Evolutionary conservation across 768 basidiomycete species (phyloP).

Genomic region (Mycena maculata): DNA sequence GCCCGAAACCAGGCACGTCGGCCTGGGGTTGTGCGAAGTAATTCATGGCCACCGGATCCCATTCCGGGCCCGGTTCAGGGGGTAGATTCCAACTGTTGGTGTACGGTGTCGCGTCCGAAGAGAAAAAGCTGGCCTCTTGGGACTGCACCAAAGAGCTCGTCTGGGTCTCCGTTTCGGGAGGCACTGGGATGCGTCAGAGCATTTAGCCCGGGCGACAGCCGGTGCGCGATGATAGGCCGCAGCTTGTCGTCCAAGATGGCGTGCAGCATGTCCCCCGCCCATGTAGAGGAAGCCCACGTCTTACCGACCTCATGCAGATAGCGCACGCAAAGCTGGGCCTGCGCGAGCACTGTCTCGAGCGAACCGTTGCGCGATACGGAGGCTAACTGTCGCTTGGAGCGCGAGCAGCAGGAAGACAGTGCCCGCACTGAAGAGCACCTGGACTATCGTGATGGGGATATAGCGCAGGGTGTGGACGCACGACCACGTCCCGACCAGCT

Average conservation of each 20-base stretch:
- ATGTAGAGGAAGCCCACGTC: conserved; percentile 17
- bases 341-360: conserved; percentile 25
- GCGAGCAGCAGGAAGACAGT: conserved; percentile 52
- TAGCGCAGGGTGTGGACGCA: conserved; percentile 50
- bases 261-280: conserved; percentile 18
- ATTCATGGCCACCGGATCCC: not conserved
- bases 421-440: conserved; percentile 52
- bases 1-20: not conserved
- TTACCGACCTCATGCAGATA: conserved; percentile 18
- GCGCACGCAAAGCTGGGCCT: conserved; percentile 24
- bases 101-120: no score
- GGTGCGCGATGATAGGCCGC: conserved; percentile 18
- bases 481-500: conserved; percentile 47
- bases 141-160: not conserved
- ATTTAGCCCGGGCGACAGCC: conserved; percentile 4
- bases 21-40: not conserved
- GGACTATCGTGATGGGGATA: conserved; percentile 48
- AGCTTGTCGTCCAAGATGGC: conserved; percentile 9
- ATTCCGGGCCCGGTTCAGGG: not conserved
- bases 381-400: conserved; percentile 42
- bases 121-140: not conserved
- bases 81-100: no score
- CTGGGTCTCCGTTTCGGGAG: not conserved
- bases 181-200: no score
- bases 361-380: conserved; percentile 25